Percentiles rank a stretch among this genome's conserved stretches.
Conservation (phyloP, 768 basidiomycete species). For the Tephrocybe rancida region DNA sequence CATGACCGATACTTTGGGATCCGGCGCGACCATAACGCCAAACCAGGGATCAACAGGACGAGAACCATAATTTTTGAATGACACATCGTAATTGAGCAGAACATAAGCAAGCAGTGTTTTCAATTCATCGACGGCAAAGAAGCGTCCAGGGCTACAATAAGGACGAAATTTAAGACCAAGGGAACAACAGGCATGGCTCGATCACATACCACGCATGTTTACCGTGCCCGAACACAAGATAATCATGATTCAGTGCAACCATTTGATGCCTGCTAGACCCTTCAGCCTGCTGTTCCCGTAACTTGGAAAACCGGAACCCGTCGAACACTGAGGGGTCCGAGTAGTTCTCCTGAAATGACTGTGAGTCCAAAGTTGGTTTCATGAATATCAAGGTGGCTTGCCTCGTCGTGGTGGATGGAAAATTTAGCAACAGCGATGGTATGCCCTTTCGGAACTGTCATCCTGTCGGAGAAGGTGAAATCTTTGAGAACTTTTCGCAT, state of each 20-base stretch:
- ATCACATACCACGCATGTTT: constrained; percentile 3
- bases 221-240: constrained; percentile 3
- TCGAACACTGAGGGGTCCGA: constrained; percentile 32
- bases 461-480: constrained; percentile 47
- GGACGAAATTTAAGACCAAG: background rate
- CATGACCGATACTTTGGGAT: too few species aligned
- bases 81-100: constrained; percentile 38
- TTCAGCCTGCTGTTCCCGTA: constrained; percentile 23
- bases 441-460: constrained; percentile 36
- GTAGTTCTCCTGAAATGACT: constrained; percentile 18
- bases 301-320: constrained; percentile 35
- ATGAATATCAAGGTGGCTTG: background rate
- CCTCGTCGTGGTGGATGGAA: constrained; percentile 27
- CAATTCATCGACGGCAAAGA: constrained; percentile 40
- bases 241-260: constrained; percentile 2
- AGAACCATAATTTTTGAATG: constrained; percentile 11
- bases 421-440: constrained; percentile 29
- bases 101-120: constrained; percentile 38
- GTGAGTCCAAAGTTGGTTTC: too few species aligned
- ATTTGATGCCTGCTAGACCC: constrained; percentile 7
- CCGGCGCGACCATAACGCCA: background rate
- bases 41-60: constrained; percentile 3
- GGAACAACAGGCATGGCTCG: background rate
- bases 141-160: constrained; percentile 35
- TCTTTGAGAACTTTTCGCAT: constrained; percentile 35